Evolutionary conservation across 306 rosid species (phyloP).

Genomic region (Erythrophleum fordii): DNA sequence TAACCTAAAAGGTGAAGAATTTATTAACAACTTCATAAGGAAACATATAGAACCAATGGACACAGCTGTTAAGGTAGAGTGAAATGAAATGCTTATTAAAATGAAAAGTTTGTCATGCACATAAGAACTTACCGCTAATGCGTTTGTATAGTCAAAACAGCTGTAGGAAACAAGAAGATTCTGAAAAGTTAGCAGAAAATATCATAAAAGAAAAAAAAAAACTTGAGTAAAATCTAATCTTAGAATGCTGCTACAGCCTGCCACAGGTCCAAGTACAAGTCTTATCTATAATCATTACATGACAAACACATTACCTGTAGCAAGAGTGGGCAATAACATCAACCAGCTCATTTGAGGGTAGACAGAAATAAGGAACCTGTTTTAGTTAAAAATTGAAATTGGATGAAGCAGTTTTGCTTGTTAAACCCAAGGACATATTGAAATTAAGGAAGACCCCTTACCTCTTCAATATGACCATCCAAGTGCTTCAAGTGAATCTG

Average conservation of each 20-base stretch:
- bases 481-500: constrained; percentile 95
- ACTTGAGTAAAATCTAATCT: not conserved
- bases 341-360: constrained; percentile 95
- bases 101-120: constrained; percentile 20
- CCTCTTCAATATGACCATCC: constrained; percentile 98
- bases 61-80: not conserved
- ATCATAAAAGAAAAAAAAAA: constrained; percentile 20
- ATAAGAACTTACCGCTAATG: constrained; percentile 77
- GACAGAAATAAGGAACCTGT: constrained; percentile 98
- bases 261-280: not conserved
- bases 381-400: constrained; percentile 46
- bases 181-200: constrained; percentile 36
- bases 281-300: not conserved
- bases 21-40: not conserved
- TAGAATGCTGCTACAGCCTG: not conserved
- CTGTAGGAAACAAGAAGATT: constrained; percentile 53
- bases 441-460: constrained; percentile 34
- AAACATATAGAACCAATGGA: constrained; percentile 23
- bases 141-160: constrained; percentile 96
- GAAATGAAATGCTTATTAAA: constrained; percentile 20
- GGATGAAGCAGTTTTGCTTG: constrained; percentile 44
- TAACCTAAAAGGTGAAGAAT: constrained; percentile 11
- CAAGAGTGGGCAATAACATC: constrained; percentile 99
- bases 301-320: constrained; percentile 68
- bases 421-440: constrained; percentile 34